Conservation (phyloP, 2,329 filamentous ascomycete species). For the Fulvia fulva region DNA sequence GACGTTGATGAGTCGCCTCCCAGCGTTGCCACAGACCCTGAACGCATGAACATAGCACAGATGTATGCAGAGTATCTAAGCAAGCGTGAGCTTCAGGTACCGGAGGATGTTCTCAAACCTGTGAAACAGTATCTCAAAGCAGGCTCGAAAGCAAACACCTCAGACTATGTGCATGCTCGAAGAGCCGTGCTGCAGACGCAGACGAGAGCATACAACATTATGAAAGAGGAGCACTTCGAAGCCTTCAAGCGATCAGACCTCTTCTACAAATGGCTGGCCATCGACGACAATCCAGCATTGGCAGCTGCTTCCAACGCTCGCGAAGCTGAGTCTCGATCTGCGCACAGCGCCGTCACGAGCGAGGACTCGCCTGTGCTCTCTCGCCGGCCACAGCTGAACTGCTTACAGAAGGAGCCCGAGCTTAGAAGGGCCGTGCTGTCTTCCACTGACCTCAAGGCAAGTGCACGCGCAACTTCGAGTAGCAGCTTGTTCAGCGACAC, state of each 20-base stretch:
- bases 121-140: conserved; percentile 76
- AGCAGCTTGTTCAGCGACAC: conserved; percentile 15
- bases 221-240: conserved; percentile 76
- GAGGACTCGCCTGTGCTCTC: conserved; percentile 19
- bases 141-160: conserved; percentile 68
- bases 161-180: conserved; percentile 79
- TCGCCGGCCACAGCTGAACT: conserved; percentile 23
- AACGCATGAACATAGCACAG: conserved; percentile 81
- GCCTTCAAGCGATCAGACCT: conserved; percentile 89
- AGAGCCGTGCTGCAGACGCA: conserved; percentile 78
- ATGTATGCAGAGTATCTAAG: conserved; percentile 88
- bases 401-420: conserved; percentile 39
- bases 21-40: conserved; percentile 61
- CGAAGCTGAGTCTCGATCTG: conserved; percentile 16
- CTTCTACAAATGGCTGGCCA: conserved; percentile 92
- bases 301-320: conserved; percentile 21
- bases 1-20: conserved; percentile 64
- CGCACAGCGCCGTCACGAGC: conserved; percentile 12
- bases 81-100: conserved; percentile 74
- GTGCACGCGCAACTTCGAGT: conserved; percentile 13
- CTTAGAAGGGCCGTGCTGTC: conserved; percentile 58
- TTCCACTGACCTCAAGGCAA: conserved; percentile 54
- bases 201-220: conserved; percentile 75
- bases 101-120: conserved; percentile 62
- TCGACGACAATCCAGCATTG: conserved; percentile 59